phyloP scores from a whole-genome alignment of 2,329 filamentous ascomycete genomes.

The Zymoseptoria crescenta region DNA sequence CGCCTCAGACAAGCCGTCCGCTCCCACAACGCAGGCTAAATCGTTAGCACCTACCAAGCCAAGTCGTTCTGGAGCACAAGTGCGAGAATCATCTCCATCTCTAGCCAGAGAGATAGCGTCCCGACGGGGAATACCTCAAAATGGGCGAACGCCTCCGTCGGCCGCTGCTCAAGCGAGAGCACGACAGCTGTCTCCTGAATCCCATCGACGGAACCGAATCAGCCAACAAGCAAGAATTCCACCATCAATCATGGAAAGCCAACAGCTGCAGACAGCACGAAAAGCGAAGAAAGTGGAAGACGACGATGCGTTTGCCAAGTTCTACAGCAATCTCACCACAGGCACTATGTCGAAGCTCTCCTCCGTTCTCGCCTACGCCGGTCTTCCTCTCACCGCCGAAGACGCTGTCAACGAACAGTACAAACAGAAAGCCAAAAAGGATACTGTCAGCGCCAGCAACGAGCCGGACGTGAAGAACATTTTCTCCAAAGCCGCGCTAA shows the following conservation, averaged over 20 bases:
- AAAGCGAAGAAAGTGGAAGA: constrained; percentile 19
- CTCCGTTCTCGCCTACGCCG: constrained; percentile 85
- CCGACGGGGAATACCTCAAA: constrained; percentile 29
- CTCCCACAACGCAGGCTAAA: constrained; percentile 8
- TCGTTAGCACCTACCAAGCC: constrained; percentile 19
- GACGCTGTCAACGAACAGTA: constrained; percentile 22
- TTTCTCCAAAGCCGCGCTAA: constrained; percentile 77
- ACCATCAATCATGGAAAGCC: constrained; percentile 25
- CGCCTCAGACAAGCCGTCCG: not conserved
- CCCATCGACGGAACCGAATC: constrained; percentile 15
- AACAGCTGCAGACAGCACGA: constrained; percentile 13
- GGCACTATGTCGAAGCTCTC: constrained; percentile 82
- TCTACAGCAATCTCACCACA: constrained; percentile 80
- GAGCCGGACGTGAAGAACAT: constrained; percentile 70
- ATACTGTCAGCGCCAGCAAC: constrained; percentile 24
- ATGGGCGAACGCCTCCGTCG: constrained; percentile 17
- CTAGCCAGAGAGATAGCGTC: constrained; percentile 34
- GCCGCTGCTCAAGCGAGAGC: constrained; percentile 24
- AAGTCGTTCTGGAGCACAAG: constrained; percentile 18
- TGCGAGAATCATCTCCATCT: constrained; percentile 29
- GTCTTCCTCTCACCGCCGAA: constrained; percentile 59
- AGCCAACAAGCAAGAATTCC: constrained; percentile 19
- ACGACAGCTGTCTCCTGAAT: constrained; percentile 26
- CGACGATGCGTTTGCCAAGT: constrained; percentile 71
- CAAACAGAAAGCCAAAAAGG: constrained; percentile 23